These are phyloP conservation scores for Fomitopsis pulvina DNA, from an alignment of 768 basidiomycete species.

Conservation along the genomic window DNA sequence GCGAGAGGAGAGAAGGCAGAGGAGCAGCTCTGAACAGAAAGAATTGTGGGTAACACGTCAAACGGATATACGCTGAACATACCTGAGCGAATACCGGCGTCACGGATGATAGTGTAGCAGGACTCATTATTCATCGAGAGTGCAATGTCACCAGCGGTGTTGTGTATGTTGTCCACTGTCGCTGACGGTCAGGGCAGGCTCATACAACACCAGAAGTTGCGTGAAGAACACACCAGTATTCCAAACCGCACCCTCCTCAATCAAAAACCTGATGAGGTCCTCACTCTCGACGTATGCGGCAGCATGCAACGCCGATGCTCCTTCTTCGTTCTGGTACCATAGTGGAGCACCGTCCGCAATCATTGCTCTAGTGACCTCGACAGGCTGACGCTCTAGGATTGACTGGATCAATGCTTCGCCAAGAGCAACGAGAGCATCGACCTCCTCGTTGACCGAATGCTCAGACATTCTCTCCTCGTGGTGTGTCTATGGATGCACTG, in stretches of 20 bases:
- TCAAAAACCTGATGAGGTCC: slow-evolving; percentile 55
- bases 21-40: slow-evolving; percentile 53
- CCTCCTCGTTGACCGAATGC: slow-evolving; percentile 5
- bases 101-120: slow-evolving; percentile 76
- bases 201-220: neutral
- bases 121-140: slow-evolving; percentile 73
- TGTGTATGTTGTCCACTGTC: slow-evolving; percentile 67
- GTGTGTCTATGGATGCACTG: too few species aligned
- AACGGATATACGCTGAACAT: slow-evolving; percentile 19
- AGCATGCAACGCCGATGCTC: slow-evolving; percentile 81
- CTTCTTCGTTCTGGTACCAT: slow-evolving; percentile 85
- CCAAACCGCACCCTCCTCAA: slow-evolving; percentile 88
- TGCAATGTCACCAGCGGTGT: slow-evolving; percentile 88
- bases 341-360: slow-evolving; percentile 68
- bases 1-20: slow-evolving; percentile 52
- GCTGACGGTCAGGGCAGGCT: neutral
- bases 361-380: slow-evolving; percentile 38
- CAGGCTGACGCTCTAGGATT: slow-evolving; percentile 45
- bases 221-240: slow-evolving; percentile 55
- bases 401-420: slow-evolving; percentile 55
- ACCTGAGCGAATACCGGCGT: slow-evolving; percentile 92
- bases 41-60: slow-evolving; percentile 3
- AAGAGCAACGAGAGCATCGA: slow-evolving; percentile 26
- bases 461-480: too few species aligned
- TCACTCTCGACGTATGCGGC: slow-evolving; percentile 70